phyloP scores from a whole-genome alignment of 208 protist species.

The Borovskyia barvae region DNA sequence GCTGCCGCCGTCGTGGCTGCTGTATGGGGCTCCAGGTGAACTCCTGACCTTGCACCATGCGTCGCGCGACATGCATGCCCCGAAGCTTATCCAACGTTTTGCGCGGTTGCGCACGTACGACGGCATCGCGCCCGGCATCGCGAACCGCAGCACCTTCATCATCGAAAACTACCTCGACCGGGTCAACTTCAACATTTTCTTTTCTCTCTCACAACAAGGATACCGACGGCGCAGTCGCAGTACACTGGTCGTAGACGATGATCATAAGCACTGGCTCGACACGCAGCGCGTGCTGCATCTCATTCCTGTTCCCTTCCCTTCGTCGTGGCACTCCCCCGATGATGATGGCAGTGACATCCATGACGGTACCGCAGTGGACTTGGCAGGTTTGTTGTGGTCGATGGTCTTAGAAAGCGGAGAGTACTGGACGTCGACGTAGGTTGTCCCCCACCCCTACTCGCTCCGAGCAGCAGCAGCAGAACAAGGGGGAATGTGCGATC shows the following conservation, averaged over 20 bases:
- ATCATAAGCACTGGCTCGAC: constrained; percentile 80
- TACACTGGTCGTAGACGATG: constrained; percentile 41
- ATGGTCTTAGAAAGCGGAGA: constrained; percentile 37
- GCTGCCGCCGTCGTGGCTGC: constrained; percentile 41
- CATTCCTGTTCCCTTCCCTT: constrained; percentile 67
- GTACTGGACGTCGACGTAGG: constrained; percentile 26
- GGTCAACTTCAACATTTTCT: constrained; percentile 25
- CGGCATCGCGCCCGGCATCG: background rate
- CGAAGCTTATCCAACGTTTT: background rate
- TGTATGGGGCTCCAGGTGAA: constrained; percentile 40
- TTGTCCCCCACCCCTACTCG: background rate
- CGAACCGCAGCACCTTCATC: constrained; percentile 2
- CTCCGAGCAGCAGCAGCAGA: background rate
- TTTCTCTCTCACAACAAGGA: background rate
- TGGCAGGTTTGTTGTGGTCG: constrained; percentile 39
- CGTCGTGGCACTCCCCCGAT: constrained; percentile 48
- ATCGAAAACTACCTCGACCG: background rate
- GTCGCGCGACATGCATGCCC: background rate
- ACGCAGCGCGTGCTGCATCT: constrained; percentile 74
- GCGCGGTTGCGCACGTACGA: constrained; percentile 3
- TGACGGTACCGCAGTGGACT: constrained; percentile 44
- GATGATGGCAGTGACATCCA: constrained; percentile 60
- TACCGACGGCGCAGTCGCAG: background rate
- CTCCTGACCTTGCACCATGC: constrained; percentile 44
- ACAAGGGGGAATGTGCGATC: too few species aligned